phyloP scores from a whole-genome alignment of 371 early-diverging fungal species.

The Choanephora cucurbitarum region DNA sequence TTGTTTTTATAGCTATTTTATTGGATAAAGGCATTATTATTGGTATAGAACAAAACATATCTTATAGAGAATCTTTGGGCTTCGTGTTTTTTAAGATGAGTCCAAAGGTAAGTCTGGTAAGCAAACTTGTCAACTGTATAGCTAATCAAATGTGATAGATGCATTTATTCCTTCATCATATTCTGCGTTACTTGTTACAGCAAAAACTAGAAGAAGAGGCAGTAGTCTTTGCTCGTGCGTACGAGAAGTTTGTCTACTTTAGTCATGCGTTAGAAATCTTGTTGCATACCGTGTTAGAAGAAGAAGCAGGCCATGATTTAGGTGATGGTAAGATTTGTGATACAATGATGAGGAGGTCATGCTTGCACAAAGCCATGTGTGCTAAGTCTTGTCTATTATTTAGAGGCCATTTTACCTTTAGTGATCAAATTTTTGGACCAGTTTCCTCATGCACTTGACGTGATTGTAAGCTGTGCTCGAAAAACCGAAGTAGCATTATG shows the following conservation, averaged over 20 bases:
- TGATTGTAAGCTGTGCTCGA: constrained; percentile 86
- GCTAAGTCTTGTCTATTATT: background rate
- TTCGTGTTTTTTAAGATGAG: constrained; percentile 67
- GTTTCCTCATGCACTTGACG: constrained; percentile 76
- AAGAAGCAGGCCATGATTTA: constrained; percentile 59
- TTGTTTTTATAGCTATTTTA: constrained; percentile 59
- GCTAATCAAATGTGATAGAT: constrained; percentile 51
- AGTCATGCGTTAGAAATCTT: constrained; percentile 84
- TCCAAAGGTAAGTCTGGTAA: constrained; percentile 56
- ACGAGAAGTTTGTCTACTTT: constrained; percentile 75
- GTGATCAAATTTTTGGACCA: constrained; percentile 74
- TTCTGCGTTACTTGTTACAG: constrained; percentile 66
- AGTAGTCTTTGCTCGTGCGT: constrained; percentile 65
- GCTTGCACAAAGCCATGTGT: constrained; percentile 7
- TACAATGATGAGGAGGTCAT: no score
- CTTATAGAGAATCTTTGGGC: constrained; percentile 55
- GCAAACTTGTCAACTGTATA: background rate
- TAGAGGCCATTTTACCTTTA: constrained; percentile 66
- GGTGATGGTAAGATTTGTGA: constrained; percentile 31
- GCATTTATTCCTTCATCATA: constrained; percentile 73
- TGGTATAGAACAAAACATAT: constrained; percentile 76
- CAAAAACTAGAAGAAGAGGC: constrained; percentile 59
- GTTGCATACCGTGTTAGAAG: constrained; percentile 80
- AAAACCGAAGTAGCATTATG: constrained; percentile 92
- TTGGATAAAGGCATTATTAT: constrained; percentile 76